Conservation (phyloP, 225 moss, liverwort and hornwort species). For the Climacium dendroides region DNA sequence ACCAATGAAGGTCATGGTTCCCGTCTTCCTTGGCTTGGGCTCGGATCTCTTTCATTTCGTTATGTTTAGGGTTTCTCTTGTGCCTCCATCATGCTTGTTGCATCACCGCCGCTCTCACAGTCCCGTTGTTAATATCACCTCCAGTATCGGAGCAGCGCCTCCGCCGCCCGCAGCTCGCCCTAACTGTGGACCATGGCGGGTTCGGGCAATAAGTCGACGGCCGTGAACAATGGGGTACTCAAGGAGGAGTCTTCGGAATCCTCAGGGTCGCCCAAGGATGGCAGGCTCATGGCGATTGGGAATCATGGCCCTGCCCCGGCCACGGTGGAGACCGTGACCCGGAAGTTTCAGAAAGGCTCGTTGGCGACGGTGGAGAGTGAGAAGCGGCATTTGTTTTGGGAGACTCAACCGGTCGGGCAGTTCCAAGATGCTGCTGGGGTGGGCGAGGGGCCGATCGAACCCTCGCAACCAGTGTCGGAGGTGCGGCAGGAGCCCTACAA, state of each 20-base stretch:
- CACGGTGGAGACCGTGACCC: constrained; percentile 36
- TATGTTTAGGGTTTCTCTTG: neutral
- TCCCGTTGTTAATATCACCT: neutral
- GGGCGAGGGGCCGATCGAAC: constrained; percentile 68
- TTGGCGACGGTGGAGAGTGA: constrained; percentile 44
- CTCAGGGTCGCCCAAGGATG: constrained; percentile 4
- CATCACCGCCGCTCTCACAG: neutral
- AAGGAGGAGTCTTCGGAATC: neutral
- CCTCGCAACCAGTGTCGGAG: constrained; percentile 46
- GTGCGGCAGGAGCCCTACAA: constrained; percentile 91
- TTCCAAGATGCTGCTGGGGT: constrained; percentile 43
- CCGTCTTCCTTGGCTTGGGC: neutral
- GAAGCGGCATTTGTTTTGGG: constrained; percentile 89
- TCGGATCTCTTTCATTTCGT: neutral
- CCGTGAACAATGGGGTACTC: neutral
- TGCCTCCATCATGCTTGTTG: neutral
- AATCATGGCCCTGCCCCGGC: neutral
- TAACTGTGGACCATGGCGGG: constrained; percentile 15
- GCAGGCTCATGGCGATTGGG: constrained; percentile 27
- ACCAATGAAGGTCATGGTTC: neutral
- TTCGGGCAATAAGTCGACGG: constrained; percentile 8
- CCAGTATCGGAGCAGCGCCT: neutral
- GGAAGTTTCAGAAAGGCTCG: constrained; percentile 41
- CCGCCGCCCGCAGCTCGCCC: neutral
- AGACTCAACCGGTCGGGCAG: constrained; percentile 88